phyloP scores from a whole-genome alignment of 2,329 filamentous ascomycete genomes.

The Cucurbitaria berberidis region DNA sequence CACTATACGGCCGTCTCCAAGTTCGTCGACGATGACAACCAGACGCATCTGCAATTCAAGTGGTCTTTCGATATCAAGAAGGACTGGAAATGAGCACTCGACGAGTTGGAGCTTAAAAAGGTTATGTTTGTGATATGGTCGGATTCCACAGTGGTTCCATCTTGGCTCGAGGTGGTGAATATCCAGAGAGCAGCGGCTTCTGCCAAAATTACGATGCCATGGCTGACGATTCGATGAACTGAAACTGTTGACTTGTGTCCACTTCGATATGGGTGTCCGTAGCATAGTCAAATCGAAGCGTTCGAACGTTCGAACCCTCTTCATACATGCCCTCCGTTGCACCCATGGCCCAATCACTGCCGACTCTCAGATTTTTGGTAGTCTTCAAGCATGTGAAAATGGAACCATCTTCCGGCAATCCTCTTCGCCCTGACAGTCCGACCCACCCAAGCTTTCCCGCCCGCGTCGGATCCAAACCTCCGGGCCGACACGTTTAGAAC shows the following conservation, averaged over 20 bases:
- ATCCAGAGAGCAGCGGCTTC: slow-evolving; percentile 19
- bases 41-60: slow-evolving; percentile 87
- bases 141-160: slow-evolving; percentile 7
- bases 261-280: slow-evolving; percentile 11
- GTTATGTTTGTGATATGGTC: slow-evolving; percentile 13
- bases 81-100: slow-evolving; percentile 72
- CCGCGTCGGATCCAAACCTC: slow-evolving; percentile 40
- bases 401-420: slow-evolving; percentile 55
- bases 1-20: slow-evolving; percentile 88
- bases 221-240: slow-evolving; percentile 33
- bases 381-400: slow-evolving; percentile 27
- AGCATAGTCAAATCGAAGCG: slow-evolving; percentile 12
- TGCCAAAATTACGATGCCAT: slow-evolving; percentile 33
- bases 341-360: slow-evolving; percentile 9
- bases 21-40: slow-evolving; percentile 95
- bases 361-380: slow-evolving; percentile 6
- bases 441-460: slow-evolving; percentile 55
- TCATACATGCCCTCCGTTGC: slow-evolving; percentile 1
- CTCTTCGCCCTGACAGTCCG: slow-evolving; percentile 53
- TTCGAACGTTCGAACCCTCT: slow-evolving; percentile 14
- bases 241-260: slow-evolving; percentile 15
- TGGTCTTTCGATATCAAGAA: slow-evolving; percentile 98
- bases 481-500: slow-evolving; percentile 57
- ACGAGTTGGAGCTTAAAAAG: background rate
- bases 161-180: slow-evolving; percentile 19